Evolutionary conservation across 2,329 filamentous ascomycete species (phyloP).

Genomic region (Aspergillus spinulosporus): DNA sequence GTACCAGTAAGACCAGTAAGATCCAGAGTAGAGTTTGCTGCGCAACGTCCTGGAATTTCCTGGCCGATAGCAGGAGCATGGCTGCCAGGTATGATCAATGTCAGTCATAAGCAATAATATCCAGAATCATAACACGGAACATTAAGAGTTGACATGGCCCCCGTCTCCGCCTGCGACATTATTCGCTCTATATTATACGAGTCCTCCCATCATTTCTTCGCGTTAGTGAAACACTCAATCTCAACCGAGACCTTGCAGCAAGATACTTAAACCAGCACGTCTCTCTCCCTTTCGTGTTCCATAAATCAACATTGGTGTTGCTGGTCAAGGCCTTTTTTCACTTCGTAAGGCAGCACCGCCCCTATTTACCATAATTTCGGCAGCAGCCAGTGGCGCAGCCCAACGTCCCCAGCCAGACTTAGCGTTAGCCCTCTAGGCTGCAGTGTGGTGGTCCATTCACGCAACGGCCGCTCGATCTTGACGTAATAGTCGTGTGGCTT

Average conservation of each 20-base stretch:
- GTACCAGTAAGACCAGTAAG: not conserved
- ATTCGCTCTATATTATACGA: conserved; percentile 4
- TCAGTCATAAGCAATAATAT: not conserved
- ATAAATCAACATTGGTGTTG: not conserved
- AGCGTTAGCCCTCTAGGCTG: conserved; percentile 15
- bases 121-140: conserved; percentile 1
- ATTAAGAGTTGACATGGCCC: conserved; percentile 6
- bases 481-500: conserved; percentile 21
- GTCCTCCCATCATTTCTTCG: not conserved
- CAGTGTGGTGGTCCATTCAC: conserved; percentile 18
- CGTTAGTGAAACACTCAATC: conserved; percentile 10
- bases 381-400: conserved; percentile 18
- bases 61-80: not conserved
- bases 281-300: conserved; percentile 7
- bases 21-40: not conserved
- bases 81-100: not conserved
- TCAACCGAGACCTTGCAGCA: not conserved
- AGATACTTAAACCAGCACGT: not conserved
- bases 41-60: not conserved
- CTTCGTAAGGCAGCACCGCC: conserved; percentile 1
- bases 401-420: conserved; percentile 15
- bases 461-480: conserved; percentile 23
- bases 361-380: conserved; percentile 15
- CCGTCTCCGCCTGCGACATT: conserved; percentile 7
- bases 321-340: conserved; percentile 12